Evolutionary conservation across 805 yeast genomes (phyloP), one percentile per base, ranked within the genome.

Genomic region (Yarrowia sp.): DNA sequence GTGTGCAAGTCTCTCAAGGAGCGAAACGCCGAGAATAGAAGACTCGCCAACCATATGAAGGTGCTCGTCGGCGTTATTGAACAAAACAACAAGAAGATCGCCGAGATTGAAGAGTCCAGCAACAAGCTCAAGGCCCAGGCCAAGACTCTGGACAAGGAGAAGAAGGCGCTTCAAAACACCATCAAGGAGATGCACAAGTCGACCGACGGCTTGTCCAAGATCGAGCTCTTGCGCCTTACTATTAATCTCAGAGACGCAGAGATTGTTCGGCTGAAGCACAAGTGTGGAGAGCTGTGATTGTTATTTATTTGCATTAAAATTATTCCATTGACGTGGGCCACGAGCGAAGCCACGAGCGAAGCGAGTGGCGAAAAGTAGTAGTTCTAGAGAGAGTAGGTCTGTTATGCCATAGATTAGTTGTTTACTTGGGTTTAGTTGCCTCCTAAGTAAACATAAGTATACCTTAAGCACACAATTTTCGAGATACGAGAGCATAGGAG

Each of bases 1-100:
- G 74, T 71, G n/a, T 71, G 73, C 60, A 41, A 43, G 15, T 53
- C 66, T 14, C 53, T 67, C 28, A 55, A 66, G 58, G 63, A 64
- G 11, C 11, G 65, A 9, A 58, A 58, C n/a, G 64, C 50, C 28
- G 64, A 58, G 18, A 58, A 58, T 51, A 17, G 51, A 1, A 42
- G 64, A 0, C 51, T 58, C 35, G 65, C 58, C 28, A 48, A 39
- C 31, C 58, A 64, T 38, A 39, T 63, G 35, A 65, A 42, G 31
- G 66, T 65, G 42, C 22, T 39, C 14, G 68, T 61, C 4, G 41
- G 45, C 1, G 45, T 48, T 9, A 47, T 61, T 7, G 57, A 61
- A n/a, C 65, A 61, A 39, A 61, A 36, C 47, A 32, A 61, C 39
- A 38, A 45, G 32, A 48, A 45, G 47, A 45, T 47, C n/a, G 38